phyloP scores from a whole-genome alignment of 2,329 filamentous ascomycete species.

The Aspergillus nomiae region DNA sequence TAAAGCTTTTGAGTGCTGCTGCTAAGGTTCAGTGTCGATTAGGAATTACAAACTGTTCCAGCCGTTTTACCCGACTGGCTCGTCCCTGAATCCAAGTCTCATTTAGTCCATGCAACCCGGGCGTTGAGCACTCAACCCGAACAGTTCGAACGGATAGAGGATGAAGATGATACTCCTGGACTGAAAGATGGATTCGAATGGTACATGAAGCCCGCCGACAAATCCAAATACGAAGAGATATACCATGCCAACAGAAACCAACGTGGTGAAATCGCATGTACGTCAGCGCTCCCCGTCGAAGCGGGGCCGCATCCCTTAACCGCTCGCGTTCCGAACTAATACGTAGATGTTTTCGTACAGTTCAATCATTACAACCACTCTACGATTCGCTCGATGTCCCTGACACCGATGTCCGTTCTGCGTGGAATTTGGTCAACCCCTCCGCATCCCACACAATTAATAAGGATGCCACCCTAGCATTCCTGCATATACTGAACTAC shows the following conservation, averaged over 20 bases:
- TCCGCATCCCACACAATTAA: slow-evolving; percentile 79
- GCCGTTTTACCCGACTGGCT: slow-evolving; percentile 88
- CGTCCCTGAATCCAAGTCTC: slow-evolving; percentile 90
- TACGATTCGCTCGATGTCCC: slow-evolving; percentile 72
- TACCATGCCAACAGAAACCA: slow-evolving; percentile 89
- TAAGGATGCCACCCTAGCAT: slow-evolving; percentile 92
- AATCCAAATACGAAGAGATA: slow-evolving; percentile 94
- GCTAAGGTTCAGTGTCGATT: not conserved
- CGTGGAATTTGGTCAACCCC: slow-evolving; percentile 97
- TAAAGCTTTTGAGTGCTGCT: not conserved
- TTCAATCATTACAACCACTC: slow-evolving; percentile 75
- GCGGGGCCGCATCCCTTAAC: not conserved
- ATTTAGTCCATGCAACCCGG: slow-evolving; percentile 80
- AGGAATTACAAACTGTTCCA: slow-evolving; percentile 93
- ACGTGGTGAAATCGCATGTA: slow-evolving; percentile 80
- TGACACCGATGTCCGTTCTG: slow-evolving; percentile 79
- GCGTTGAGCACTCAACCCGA: slow-evolving; percentile 78
- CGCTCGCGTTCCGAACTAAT: slow-evolving; percentile 10
- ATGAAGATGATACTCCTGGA: slow-evolving; percentile 74
- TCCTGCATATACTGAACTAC: slow-evolving; percentile 95
- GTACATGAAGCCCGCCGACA: slow-evolving; percentile 96
- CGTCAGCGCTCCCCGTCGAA: slow-evolving; percentile 34
- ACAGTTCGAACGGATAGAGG: slow-evolving; percentile 82
- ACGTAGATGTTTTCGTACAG: slow-evolving; percentile 47
- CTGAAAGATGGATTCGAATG: slow-evolving; percentile 97